Evolutionary conservation across 768 basidiomycete genomes (phyloP).

Genomic region (Leccinellum rugosiceps): DNA sequence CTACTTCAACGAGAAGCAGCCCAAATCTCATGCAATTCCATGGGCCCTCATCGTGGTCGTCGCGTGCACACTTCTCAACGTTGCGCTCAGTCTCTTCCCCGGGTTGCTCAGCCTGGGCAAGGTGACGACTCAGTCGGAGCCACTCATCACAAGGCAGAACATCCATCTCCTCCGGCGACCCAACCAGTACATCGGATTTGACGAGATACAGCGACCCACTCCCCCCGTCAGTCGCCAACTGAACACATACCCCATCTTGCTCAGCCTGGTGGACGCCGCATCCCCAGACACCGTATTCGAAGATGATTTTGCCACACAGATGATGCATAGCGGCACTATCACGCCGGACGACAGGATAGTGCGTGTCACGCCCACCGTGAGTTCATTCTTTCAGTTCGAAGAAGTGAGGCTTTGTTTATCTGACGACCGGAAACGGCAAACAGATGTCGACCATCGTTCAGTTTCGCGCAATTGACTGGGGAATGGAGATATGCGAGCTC

Average conservation of each 20-base stretch:
- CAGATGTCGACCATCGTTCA: conserved; percentile 15
- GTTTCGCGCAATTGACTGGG: conserved; percentile 16
- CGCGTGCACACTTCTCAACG: neutral
- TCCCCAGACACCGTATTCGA: neutral
- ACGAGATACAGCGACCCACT: neutral
- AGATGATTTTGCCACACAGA: neutral
- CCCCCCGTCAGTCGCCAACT: neutral
- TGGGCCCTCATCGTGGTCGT: neutral
- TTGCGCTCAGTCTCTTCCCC: neutral
- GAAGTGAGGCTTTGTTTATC: neutral
- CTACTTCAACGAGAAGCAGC: neutral
- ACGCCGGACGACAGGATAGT: neutral
- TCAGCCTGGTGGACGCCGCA: neutral
- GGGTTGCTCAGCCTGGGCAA: neutral
- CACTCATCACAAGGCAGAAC: neutral
- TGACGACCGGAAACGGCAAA: neutral
- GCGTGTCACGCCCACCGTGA: conserved; percentile 3
- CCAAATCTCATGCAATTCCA: neutral
- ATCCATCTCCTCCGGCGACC: neutral
- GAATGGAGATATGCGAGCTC: conserved; percentile 13
- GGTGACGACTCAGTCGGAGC: neutral
- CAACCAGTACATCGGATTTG: neutral
- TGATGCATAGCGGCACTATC: neutral
- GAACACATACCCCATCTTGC: neutral
- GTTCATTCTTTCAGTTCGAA: neutral